Evolutionary conservation across 305 asterid genomes (phyloP).

Genomic region (Solanum chacoense): DNA sequence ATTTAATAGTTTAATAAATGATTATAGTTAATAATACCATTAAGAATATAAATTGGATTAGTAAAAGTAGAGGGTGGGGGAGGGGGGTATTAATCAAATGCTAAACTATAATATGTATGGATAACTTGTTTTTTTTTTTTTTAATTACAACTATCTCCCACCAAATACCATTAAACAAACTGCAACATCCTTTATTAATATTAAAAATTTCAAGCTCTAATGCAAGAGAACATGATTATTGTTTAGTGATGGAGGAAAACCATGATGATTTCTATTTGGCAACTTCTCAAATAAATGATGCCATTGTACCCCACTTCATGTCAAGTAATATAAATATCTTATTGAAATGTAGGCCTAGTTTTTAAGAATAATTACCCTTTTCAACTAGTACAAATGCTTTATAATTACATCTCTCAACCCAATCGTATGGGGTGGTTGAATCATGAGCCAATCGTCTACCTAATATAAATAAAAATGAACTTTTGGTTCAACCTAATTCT

Average conservation of each 20-base stretch:
- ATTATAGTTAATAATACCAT: background rate
- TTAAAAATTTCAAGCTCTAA: background rate
- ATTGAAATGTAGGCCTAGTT: background rate
- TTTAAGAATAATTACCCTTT: background rate
- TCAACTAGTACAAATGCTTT: background rate
- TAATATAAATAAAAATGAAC: background rate
- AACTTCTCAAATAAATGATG: background rate
- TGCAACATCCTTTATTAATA: background rate
- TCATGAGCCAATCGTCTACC: background rate
- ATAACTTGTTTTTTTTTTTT: background rate
- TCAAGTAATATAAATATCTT: background rate
- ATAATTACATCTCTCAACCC: background rate
- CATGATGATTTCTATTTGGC: background rate
- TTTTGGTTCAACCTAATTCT: background rate
- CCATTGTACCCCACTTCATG: background rate
- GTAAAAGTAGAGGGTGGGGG: background rate
- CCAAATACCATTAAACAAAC: background rate
- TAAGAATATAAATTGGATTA: too few relatives aligned
- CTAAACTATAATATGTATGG: background rate
- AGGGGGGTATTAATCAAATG: background rate
- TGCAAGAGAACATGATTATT: background rate
- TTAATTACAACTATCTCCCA: background rate
- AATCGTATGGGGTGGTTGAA: background rate
- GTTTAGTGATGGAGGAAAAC: background rate
- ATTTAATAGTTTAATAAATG: background rate